Evolutionary conservation across 768 basidiomycete species (phyloP), one percentile per base, ranked within the genome.

Genomic region (Termitomyces sp.): DNA sequence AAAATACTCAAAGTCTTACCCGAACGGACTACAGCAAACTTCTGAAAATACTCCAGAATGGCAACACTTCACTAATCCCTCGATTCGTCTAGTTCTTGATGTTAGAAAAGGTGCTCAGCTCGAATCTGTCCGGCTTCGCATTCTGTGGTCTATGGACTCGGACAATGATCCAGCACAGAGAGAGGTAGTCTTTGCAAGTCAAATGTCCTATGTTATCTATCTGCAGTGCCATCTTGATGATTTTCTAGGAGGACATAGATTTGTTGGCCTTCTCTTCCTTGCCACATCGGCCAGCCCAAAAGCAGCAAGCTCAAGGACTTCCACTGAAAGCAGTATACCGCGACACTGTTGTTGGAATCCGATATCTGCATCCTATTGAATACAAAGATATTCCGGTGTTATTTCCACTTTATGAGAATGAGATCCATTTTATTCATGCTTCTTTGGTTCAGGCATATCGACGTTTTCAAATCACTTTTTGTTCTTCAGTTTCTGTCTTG

Each of bases 291-390:
- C 70, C 54, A 55, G 18, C 28, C 28, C n/a, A 32, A 40, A 55
- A 75, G 69, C 61, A 75, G 66, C 49, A 74, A 58, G 46, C 76
- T 13, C 86, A 88, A 65, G 82, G 83, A 24, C 78, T 88, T 35
- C 90, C 91, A n/a, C 73, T 93, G 46, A 92, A 91, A 71, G 91
- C 89, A 8, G 89, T 92, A 11, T 90, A 90, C 69, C 85, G 88
- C 24, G 90, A 89, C 58, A 77, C 81, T 4, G 77, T 87, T 0
- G 88, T 92, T 32, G 91, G 91, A 13, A 82, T 93, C 49, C 86
- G 91, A 24, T 93, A 92, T 67, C 74, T 91, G 38, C 78, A 88
- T 63, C 81, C 81, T 32, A 77, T 75, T 35, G 77, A 73, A 24
- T 56, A 55, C 39, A 64, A 52, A 52, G 60, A 58, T 48, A 54